phyloP scores from a whole-genome alignment of 2,329 filamentous ascomycete species.

The Sphaerulina populicola region DNA sequence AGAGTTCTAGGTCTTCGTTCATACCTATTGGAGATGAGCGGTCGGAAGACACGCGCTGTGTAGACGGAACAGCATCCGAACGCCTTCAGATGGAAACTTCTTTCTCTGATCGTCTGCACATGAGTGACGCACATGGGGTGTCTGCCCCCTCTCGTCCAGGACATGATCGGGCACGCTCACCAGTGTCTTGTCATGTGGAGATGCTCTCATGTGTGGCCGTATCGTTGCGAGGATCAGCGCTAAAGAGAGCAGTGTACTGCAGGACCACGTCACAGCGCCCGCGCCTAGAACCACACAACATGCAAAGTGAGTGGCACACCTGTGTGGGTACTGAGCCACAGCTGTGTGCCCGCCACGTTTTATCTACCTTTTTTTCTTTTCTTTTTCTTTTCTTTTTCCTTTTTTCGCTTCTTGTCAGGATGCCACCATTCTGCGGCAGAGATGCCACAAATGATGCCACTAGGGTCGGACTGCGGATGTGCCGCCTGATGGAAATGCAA shows the following conservation, averaged over 20 bases:
- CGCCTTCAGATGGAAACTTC: neutral
- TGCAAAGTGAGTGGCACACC: neutral
- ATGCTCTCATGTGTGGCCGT: slow-evolving; percentile 11
- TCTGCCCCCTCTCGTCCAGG: slow-evolving; percentile 8
- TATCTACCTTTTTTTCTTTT: too few species aligned
- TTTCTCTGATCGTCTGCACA: neutral
- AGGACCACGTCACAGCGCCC: slow-evolving; percentile 18
- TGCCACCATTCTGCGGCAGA: neutral
- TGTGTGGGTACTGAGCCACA: slow-evolving; percentile 1
- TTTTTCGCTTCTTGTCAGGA: neutral
- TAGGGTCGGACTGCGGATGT: neutral
- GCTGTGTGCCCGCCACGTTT: too few species aligned
- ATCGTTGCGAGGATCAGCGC: slow-evolving; percentile 12
- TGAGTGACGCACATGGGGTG: slow-evolving; percentile 15
- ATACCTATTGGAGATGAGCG: neutral
- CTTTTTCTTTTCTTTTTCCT: too few species aligned
- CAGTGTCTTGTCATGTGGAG: slow-evolving; percentile 8
- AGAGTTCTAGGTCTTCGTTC: slow-evolving; percentile 4
- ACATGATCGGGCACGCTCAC: slow-evolving; percentile 5
- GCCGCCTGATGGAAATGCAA: neutral
- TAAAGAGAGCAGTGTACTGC: slow-evolving; percentile 13
- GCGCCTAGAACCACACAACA: slow-evolving; percentile 4
- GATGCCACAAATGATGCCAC: neutral
- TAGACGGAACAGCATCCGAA: neutral
- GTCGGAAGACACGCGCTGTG: neutral